phyloP scores from a whole-genome alignment of 2,329 filamentous ascomycete species.

The Calonectria hawksworthii region DNA sequence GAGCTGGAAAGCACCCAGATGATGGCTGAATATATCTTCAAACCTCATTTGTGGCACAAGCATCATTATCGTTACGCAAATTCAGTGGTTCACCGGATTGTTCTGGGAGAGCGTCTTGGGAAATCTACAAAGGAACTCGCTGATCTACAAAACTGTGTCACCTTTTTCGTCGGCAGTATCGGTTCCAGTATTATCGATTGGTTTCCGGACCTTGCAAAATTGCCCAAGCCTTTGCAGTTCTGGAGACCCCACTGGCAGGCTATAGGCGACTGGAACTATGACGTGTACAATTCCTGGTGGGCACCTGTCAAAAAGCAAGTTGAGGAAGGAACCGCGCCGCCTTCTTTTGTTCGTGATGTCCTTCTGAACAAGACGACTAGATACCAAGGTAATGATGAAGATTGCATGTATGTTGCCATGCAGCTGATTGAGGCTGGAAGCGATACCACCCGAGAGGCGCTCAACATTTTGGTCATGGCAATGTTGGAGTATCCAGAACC shows the following conservation, averaged over 20 bases:
- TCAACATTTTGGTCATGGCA: conserved; percentile 50
- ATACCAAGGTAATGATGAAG: conserved; percentile 50
- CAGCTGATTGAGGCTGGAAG: conserved; percentile 58
- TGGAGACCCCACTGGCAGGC: conserved; percentile 52
- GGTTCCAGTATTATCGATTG: conserved; percentile 53
- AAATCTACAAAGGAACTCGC: conserved; percentile 52
- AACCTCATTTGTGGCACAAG: conserved; percentile 53
- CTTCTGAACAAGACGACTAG: conserved; percentile 44
- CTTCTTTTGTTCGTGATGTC: conserved; percentile 52
- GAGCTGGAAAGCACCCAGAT: conserved; percentile 54
- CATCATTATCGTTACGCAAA: conserved; percentile 59
- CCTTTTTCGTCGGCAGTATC: conserved; percentile 52
- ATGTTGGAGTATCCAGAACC: conserved; percentile 50
- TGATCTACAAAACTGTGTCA: conserved; percentile 53
- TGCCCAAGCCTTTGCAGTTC: conserved; percentile 50
- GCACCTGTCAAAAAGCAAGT: conserved; percentile 42
- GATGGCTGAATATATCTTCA: conserved; percentile 43
- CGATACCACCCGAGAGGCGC: conserved; percentile 57
- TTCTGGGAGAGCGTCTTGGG: conserved; percentile 48
- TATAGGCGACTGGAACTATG: conserved; percentile 51
- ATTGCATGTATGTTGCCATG: conserved; percentile 57
- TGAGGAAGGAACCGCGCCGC: conserved; percentile 25
- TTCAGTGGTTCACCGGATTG: conserved; percentile 54
- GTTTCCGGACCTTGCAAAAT: conserved; percentile 50
- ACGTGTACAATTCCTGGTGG: conserved; percentile 54